Base-by-base conservation (phyloP, 2,329 filamentous ascomycete genomes). In the Botryotinia globosa region DNA sequence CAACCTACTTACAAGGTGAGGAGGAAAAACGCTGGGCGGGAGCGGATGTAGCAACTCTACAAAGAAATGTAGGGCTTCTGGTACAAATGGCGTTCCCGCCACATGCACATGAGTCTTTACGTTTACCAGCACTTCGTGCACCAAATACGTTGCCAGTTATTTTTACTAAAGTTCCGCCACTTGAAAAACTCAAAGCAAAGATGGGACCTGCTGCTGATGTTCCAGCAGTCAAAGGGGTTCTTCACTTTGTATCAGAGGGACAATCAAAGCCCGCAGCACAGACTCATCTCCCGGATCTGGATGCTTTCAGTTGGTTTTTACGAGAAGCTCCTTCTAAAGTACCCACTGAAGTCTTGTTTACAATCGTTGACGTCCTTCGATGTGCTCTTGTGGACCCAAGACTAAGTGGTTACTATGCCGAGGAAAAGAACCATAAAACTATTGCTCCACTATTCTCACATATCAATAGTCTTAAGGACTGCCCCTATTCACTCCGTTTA, bases 341-440 rank as follows among this genome's bases (percentile, higher is more conserved):
- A 2, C 87, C 92, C 0, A 80, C 84, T 0, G 91, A 92, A 22
- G 83, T 86, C 1, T 86, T 94, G 61, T 98, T 98, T 80, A 88
- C 94, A 1, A 85, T 94, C 0, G 87, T 97, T n/a, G 96, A 98
- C 79, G 87, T 99, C 2, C 87, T 97, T 68, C 88, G 96, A 34
- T 88, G 92, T 75, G 88, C 92, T 0, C 87, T 97, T 72, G 85
- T 90, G 20, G 95, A 98, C 78, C 85, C 91, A 0, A 89, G 94
- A 56, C 85, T 97, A 25, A 93, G 92, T 74, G 92, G 92, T 29
- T 97, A 90, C 82, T 94, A 94, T 75, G 93, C 93, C 1, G 92
- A 96, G 80, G 93, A 98, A 80, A 80, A 84, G 25, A 84, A 84
- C 14, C 90, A 92, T 73, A 82, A 83, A 69, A 93, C 92, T 0